These are phyloP conservation scores for Metschnikowia arizonensis DNA, from an alignment of 805 yeast species.

Conservation along the genomic window DNA sequence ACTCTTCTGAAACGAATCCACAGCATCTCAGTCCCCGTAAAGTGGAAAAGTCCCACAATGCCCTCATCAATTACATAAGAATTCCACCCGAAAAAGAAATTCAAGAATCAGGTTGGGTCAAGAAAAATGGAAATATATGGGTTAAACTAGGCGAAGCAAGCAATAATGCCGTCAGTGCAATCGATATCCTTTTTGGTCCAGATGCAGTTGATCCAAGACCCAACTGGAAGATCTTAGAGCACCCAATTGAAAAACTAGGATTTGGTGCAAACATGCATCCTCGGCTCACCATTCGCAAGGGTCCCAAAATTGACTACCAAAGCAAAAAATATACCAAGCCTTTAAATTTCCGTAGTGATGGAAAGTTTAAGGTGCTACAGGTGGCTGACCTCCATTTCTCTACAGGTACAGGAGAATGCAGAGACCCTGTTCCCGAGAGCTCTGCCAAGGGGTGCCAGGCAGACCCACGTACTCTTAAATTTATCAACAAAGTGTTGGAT, in stretches of 20 bases:
- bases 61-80: conserved; percentile 16
- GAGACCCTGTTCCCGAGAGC: conserved; percentile 62
- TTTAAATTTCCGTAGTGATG: conserved; percentile 38
- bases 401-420: conserved; percentile 77
- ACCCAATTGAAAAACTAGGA: conserved; percentile 22
- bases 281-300: conserved; percentile 33
- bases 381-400: conserved; percentile 89
- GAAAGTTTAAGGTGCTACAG: conserved; percentile 74
- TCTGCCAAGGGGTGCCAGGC: conserved; percentile 60
- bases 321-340: conserved; percentile 23
- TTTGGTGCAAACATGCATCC: conserved; percentile 20
- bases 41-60: conserved; percentile 22
- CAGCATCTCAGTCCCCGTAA: conserved; percentile 6
- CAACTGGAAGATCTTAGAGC: conserved; percentile 50
- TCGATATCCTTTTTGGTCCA: conserved; percentile 68
- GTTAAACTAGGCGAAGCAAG: conserved; percentile 45
- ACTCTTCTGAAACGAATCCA: neutral
- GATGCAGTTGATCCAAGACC: conserved; percentile 76
- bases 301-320: conserved; percentile 30
- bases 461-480: conserved; percentile 63
- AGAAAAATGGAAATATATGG: conserved; percentile 54
- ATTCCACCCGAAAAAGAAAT: conserved; percentile 38
- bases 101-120: conserved; percentile 43
- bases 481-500: conserved; percentile 62
- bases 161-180: conserved; percentile 45